phyloP scores from a whole-genome alignment of 257 asterid species.

The Fraxinus quadrangulata region DNA sequence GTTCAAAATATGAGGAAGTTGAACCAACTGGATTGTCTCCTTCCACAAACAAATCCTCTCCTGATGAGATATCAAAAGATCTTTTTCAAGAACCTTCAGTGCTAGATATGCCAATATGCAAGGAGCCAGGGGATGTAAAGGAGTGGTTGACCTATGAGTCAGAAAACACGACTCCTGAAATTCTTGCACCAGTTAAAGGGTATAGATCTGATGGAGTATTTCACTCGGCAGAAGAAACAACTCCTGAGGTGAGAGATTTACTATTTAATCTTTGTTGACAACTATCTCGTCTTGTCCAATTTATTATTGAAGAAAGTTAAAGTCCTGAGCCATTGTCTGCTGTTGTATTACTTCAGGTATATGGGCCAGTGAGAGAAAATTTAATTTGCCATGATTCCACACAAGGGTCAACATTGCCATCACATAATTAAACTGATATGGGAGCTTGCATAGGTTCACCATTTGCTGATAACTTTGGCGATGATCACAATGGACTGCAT shows the following conservation, averaged over 20 bases:
- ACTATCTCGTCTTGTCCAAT: conserved; percentile 8
- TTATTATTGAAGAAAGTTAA: conserved; percentile 15
- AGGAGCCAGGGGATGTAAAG: conserved; percentile 42
- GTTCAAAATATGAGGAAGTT: conserved; percentile 45
- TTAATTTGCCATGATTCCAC: conserved; percentile 28
- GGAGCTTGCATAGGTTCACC: conserved; percentile 57
- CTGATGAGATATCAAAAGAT: conserved; percentile 55
- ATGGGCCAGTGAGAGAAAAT: conserved; percentile 31
- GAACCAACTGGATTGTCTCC: conserved; percentile 48
- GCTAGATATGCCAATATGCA: conserved; percentile 31
- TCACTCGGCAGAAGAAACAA: conserved; percentile 43
- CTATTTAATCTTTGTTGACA: conserved; percentile 5
- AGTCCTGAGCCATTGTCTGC: conserved; percentile 11
- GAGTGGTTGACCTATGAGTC: conserved; percentile 36
- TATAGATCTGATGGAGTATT: conserved; percentile 40
- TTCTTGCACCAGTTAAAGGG: conserved; percentile 39
- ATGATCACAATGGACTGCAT: conserved; percentile 46
- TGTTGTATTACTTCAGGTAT: conserved; percentile 38
- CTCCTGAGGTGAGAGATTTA: conserved; percentile 38
- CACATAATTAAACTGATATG: conserved; percentile 29
- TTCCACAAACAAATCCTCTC: conserved; percentile 51
- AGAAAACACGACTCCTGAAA: conserved; percentile 33
- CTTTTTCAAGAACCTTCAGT: conserved; percentile 43
- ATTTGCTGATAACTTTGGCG: conserved; percentile 68
- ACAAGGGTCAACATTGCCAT: conserved; percentile 26